phyloP scores from a whole-genome alignment of 768 basidiomycete species.

The Naganishia vishniacii region DNA sequence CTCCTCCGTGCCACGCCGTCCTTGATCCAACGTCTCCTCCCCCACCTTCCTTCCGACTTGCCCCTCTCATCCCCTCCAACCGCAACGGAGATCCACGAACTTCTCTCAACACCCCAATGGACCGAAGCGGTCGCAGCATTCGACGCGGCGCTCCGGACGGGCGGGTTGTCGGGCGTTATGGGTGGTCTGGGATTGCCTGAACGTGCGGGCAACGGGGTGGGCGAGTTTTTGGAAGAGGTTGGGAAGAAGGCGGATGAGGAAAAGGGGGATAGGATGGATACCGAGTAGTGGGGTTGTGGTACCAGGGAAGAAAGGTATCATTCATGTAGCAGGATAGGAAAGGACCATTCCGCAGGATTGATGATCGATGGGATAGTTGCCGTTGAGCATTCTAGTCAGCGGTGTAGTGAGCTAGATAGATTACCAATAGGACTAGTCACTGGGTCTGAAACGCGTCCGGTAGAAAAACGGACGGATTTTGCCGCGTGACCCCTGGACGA shows the following conservation, averaged over 20 bases:
- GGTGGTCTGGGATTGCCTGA: conserved; percentile 73
- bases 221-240: conserved; percentile 73
- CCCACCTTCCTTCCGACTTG: conserved; percentile 74
- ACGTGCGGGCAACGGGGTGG: conserved; percentile 71
- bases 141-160: conserved; percentile 77
- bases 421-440: no score
- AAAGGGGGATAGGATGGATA: conserved; percentile 62
- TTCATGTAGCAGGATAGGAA: not conserved
- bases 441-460: no score
- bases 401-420: no score
- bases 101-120: conserved; percentile 79
- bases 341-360: no score
- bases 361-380: no score
- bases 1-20: conserved; percentile 61
- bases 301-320: no score
- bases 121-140: conserved; percentile 70
- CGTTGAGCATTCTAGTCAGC: no score
- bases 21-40: conserved; percentile 65
- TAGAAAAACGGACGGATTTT: no score
- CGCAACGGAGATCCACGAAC: conserved; percentile 63
- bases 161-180: conserved; percentile 65
- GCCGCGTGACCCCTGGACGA: no score
- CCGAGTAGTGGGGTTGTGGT: conserved; percentile 54
- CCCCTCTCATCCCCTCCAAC: conserved; percentile 59
- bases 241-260: conserved; percentile 56